phyloP scores from a whole-genome alignment of 1,284 basidiomycete species.

The Trichosporon asahii region DNA sequence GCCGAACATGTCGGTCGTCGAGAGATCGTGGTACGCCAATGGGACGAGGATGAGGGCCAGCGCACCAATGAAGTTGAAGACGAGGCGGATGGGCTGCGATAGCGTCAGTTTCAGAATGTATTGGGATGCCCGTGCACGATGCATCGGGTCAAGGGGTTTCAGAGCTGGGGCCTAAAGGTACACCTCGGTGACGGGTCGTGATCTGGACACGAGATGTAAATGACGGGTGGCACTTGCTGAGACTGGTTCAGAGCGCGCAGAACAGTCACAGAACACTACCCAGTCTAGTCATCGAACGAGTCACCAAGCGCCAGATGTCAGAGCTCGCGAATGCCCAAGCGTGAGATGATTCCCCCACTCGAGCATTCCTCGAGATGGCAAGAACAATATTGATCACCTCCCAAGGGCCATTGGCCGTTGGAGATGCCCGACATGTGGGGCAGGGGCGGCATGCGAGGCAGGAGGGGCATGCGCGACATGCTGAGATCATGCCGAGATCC shows the following conservation, averaged over 20 bases:
- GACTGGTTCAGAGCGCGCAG: background rate
- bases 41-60: conserved; percentile 35
- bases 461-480: too few species aligned
- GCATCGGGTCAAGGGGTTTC: background rate
- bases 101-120: background rate
- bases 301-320: background rate
- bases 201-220: background rate
- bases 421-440: background rate
- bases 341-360: background rate
- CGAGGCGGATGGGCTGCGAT: conserved; percentile 25
- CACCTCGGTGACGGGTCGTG: background rate
- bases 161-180: background rate
- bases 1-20: conserved; percentile 25
- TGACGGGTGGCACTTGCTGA: background rate
- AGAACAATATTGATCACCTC: background rate
- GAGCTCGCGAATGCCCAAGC: background rate
- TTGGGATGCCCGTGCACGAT: background rate
- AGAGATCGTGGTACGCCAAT: conserved; percentile 19
- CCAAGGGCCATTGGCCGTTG: background rate
- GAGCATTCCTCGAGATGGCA: background rate
- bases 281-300: background rate
- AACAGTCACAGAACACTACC: background rate
- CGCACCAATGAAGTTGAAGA: conserved; percentile 21
- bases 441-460: background rate
- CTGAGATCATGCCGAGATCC: background rate